phyloP scores from a whole-genome alignment of 148 eudicot genomes.

The Linanthus parryae region DNA sequence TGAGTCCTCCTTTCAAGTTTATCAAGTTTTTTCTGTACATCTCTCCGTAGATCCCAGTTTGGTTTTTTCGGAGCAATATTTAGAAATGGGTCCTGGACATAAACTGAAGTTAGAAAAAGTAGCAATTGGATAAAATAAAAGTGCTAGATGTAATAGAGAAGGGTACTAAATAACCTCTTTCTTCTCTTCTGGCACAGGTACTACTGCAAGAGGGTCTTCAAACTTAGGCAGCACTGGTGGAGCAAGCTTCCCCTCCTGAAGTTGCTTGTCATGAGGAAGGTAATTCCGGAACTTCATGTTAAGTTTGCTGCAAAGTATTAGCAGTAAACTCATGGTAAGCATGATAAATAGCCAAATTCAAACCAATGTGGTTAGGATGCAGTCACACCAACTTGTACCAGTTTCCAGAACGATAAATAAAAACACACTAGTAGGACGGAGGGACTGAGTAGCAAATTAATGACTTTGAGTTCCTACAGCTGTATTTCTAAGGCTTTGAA shows the following conservation, averaged over 20 bases:
- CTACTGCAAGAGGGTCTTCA: constrained; percentile 77
- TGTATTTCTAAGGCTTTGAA: no score
- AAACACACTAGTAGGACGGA: no score
- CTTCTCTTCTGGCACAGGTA: constrained; percentile 60
- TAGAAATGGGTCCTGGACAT: constrained; percentile 79
- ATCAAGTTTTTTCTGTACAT: constrained; percentile 92
- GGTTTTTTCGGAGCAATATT: constrained; percentile 99
- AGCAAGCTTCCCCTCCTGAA: constrained; percentile 89
- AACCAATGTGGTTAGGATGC: no score
- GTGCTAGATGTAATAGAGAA: background rate
- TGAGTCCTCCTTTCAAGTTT: constrained; percentile 87
- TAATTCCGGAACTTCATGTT: constrained; percentile 91
- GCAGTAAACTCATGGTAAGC: background rate
- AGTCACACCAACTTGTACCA: no score
- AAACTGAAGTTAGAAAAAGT: background rate
- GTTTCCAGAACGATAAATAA: no score
- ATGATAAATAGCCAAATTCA: background rate
- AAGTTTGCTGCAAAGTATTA: constrained; percentile 32
- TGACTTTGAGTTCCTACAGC: no score
- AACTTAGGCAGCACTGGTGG: constrained; percentile 86
- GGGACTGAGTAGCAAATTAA: no score
- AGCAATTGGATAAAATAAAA: constrained; percentile 3
- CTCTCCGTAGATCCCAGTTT: constrained; percentile 94
- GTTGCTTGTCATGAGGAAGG: constrained; percentile 94
- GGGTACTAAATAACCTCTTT: constrained; percentile 55